A percentile compares a stretch with the other conserved stretches of the same genome.
Evolutionary conservation across 2,329 filamentous ascomycete genomes (phyloP).

Genomic region (Clonostachys rhizophaga): DNA sequence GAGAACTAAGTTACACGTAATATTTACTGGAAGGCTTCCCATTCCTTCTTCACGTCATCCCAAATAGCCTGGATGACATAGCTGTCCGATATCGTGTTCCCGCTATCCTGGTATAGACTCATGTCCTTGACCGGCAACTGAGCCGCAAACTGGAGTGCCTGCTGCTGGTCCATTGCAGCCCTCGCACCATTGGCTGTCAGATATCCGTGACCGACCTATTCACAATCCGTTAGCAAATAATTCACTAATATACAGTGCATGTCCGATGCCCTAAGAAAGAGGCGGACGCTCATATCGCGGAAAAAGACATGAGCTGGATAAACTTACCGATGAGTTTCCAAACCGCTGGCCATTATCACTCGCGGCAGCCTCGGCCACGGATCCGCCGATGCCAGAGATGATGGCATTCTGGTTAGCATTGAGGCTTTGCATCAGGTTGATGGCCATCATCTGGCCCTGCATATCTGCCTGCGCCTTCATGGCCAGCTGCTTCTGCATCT

Average conservation of each 20-base stretch:
- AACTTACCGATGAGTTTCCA: background rate
- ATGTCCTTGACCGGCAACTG: background rate
- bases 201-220: background rate
- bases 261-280: too few relatives aligned
- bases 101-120: background rate
- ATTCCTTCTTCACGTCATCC: background rate
- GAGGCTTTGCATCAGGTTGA: conserved; percentile 3
- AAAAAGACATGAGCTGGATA: too few relatives aligned
- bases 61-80: background rate
- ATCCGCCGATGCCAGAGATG: conserved; percentile 4
- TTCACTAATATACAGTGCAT: too few relatives aligned
- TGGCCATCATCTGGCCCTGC: conserved; percentile 2
- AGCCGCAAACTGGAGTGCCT: background rate
- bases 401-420: conserved; percentile 2
- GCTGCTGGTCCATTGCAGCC: background rate
- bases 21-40: background rate
- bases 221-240: too few relatives aligned
- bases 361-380: conserved; percentile 2
- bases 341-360: conserved; percentile 1
- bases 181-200: background rate
- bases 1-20: too few relatives aligned
- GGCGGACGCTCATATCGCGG: too few relatives aligned
- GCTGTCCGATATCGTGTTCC: background rate
- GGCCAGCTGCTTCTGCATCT: background rate
- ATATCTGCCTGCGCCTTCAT: background rate